A percentile compares a stretch with the other conserved stretches of the same genome.
Evolutionary conservation across 108 stramenopile genomes (phyloP).

Genomic region (Fistulifera pelliculosa): DNA sequence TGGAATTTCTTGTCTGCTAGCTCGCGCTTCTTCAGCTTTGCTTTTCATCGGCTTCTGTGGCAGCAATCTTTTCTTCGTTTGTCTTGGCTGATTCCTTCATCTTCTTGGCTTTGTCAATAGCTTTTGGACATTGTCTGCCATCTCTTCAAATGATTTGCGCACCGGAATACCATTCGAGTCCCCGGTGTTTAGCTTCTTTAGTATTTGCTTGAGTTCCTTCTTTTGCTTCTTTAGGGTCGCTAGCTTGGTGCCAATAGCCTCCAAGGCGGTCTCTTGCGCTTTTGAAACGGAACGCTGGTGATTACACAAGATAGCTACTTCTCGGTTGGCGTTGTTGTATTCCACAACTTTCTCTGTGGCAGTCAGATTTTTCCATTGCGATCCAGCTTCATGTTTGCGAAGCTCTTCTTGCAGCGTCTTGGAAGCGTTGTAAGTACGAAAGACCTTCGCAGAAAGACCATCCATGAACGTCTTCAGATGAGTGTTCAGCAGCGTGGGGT

Average conservation of each 20-base stretch:
- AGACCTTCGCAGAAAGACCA: slow-evolving; percentile 98
- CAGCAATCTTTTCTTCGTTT: slow-evolving; percentile 89
- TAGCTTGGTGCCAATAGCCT: slow-evolving; percentile 63
- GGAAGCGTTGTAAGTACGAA: slow-evolving; percentile 99
- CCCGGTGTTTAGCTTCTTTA: slow-evolving; percentile 46
- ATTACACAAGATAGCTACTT: slow-evolving; percentile 99
- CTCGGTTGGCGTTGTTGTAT: slow-evolving; percentile 98
- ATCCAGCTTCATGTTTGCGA: slow-evolving; percentile 54
- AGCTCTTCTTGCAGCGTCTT: slow-evolving; percentile 96
- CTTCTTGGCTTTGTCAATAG: slow-evolving; percentile 76
- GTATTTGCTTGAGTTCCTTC: slow-evolving; percentile 73
- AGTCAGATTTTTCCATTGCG: slow-evolving; percentile 62
- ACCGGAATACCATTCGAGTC: slow-evolving; percentile 62
- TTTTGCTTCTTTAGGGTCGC: slow-evolving; percentile 83
- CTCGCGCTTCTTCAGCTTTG: slow-evolving; percentile 58
- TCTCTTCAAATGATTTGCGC: slow-evolving; percentile 56
- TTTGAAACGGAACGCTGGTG: slow-evolving; percentile 98
- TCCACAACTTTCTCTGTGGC: slow-evolving; percentile 90
- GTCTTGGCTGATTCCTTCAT: slow-evolving; percentile 92
- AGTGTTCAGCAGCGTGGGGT: slow-evolving; percentile 83
- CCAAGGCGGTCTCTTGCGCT: slow-evolving; percentile 82
- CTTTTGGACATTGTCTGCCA: slow-evolving; percentile 51
- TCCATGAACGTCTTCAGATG: slow-evolving; percentile 96
- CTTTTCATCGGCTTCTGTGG: slow-evolving; percentile 83
- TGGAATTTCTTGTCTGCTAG: slow-evolving; percentile 54